Conservation (phyloP, 2,329 filamentous ascomycete species). For the Teratosphaeria pseudoeucalypti region DNA sequence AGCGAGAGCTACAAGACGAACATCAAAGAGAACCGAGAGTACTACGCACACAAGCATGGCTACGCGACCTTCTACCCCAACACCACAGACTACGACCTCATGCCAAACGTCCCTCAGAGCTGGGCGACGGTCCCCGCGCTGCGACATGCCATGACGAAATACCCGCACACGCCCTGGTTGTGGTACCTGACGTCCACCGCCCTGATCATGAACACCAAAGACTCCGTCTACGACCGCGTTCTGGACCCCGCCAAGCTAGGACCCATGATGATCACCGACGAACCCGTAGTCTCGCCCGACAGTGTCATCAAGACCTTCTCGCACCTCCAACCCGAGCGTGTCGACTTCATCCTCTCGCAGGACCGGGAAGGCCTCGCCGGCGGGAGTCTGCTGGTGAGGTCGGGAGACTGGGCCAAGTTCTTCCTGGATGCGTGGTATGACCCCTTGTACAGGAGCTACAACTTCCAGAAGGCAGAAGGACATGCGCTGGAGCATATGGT, state of each 20-base stretch:
- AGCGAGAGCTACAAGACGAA: slow-evolving; percentile 58
- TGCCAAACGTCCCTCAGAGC: slow-evolving; percentile 45
- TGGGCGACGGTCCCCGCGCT: slow-evolving; percentile 78
- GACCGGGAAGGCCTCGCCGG: slow-evolving; percentile 69
- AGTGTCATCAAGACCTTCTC: slow-evolving; percentile 93
- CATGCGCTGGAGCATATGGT: slow-evolving; percentile 66
- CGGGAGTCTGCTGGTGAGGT: slow-evolving; percentile 68
- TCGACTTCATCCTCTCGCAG: slow-evolving; percentile 76
- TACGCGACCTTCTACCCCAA: slow-evolving; percentile 78
- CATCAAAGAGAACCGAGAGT: slow-evolving; percentile 70
- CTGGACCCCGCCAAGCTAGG: slow-evolving; percentile 60
- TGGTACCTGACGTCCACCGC: slow-evolving; percentile 81
- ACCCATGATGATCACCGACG: slow-evolving; percentile 70
- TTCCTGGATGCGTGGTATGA: slow-evolving; percentile 95
- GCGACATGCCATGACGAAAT: slow-evolving; percentile 75
- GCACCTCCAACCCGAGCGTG: slow-evolving; percentile 64
- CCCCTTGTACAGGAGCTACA: slow-evolving; percentile 84
- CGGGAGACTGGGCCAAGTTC: slow-evolving; percentile 84
- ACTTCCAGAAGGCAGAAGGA: slow-evolving; percentile 87
- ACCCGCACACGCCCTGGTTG: slow-evolving; percentile 67
- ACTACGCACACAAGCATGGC: slow-evolving; percentile 79
- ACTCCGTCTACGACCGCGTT: slow-evolving; percentile 60
- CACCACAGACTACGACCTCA: slow-evolving; percentile 63
- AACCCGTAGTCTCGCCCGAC: slow-evolving; percentile 82
- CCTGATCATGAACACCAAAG: slow-evolving; percentile 74